Evolutionary conservation across 192 early-diverging fungal genomes (phyloP), one percentile per base, ranked within the genome.

Genomic region (Rhizoclosmatium sp.): DNA sequence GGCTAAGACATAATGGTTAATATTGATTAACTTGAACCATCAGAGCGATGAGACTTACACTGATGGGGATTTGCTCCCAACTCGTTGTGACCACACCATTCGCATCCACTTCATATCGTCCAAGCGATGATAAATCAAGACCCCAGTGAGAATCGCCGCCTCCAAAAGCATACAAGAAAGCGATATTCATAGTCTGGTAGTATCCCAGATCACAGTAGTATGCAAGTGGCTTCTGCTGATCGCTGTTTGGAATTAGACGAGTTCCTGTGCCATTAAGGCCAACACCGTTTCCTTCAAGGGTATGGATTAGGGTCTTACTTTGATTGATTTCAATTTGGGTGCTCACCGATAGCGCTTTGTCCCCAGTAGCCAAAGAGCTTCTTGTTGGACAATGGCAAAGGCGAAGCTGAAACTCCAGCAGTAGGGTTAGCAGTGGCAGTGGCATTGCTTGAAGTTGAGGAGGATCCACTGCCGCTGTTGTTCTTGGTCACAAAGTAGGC

Each of bases 111-210:
- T 71, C 42, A 47, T 71, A 71, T 12, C 69, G 47, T 39, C 69
- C 69, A 14, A 71, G 19, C 5, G 16, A 21, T 14, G 69, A 71
- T 19, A 71, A 39, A 71, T 71, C 69, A 5, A 71, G 54, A 16
- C 42, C 47, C 69, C 69, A 76, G 65, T 67, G 75, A 39, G 40
- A 31, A 47, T 76, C 58, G 64, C 75, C 75, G 5, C 75, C 75
- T 40, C 75, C 75, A 23, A 47, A 76, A 40, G 7, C 58, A 46
- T 76, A 19, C 54, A 76, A 21, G 41, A 76, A 76, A 12, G 75
- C 75, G 12, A 76, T 23, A 47, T 76, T 76, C 46, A 76, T 76
- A 4, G 48, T 67, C 12, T 76, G 54, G 48, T 76, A 76, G 47
- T 67, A 67, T 7, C 64, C 75, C 39, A 51, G 12, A 46, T 56